Conservation (phyloP, 225 moss, liverwort and hornwort species). For the Rhytidiadelphus loreus region DNA sequence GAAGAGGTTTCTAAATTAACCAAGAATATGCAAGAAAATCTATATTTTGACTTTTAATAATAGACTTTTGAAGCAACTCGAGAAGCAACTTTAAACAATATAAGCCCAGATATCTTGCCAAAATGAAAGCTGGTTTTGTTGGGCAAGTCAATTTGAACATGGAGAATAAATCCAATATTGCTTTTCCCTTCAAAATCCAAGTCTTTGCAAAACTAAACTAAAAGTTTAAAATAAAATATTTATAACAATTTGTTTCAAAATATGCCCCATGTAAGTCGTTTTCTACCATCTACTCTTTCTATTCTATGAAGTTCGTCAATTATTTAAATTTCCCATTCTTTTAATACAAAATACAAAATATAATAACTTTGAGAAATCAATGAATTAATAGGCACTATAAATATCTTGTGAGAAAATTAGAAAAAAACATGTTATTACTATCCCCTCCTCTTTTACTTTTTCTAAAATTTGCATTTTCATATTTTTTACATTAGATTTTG, state of each 20-base stretch:
- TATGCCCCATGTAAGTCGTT: not conserved
- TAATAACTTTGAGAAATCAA: not conserved
- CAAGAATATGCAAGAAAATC: no score
- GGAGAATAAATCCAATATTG: not conserved
- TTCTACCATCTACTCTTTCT: not conserved
- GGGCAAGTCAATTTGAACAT: not conserved
- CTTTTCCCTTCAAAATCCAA: not conserved
- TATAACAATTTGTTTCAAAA: not conserved
- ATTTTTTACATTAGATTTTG: not conserved
- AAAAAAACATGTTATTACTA: not conserved
- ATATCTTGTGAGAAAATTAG: not conserved
- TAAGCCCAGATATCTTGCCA: not conserved
- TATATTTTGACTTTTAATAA: not conserved
- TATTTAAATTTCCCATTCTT: not conserved
- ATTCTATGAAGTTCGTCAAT: rapidly evolving
- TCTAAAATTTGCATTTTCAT: not conserved
- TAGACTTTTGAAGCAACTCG: not conserved
- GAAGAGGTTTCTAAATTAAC: not conserved
- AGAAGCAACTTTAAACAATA: not conserved
- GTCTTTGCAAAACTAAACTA: not conserved
- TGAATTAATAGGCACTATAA: not conserved
- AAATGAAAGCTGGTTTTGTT: not conserved
- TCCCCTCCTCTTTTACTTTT: not conserved
- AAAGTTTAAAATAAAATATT: not conserved
- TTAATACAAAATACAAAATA: not conserved